These are phyloP conservation scores for Raffaelea deltoideospora DNA, from an alignment of 2,329 filamentous ascomycete genomes.

Conservation along the genomic window DNA sequence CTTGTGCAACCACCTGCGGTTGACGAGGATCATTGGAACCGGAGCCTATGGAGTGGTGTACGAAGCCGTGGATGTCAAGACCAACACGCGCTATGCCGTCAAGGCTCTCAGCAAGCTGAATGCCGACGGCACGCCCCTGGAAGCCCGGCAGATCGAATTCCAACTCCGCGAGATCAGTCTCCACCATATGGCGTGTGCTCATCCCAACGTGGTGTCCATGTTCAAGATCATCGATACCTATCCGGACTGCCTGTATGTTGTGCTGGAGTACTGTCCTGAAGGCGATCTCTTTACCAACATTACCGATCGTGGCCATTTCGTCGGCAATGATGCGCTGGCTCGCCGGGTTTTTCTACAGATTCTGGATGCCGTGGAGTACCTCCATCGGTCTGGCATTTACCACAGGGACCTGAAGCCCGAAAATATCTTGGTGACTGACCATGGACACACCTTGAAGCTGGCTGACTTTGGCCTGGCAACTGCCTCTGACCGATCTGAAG, in stretches of 20 bases:
- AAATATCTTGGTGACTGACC: constrained; percentile 86
- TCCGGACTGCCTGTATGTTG: constrained; percentile 84
- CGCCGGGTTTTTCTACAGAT: constrained; percentile 87
- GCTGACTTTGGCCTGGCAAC: constrained; percentile 96
- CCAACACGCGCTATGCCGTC: constrained; percentile 73
- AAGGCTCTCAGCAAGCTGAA: constrained; percentile 94
- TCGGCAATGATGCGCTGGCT: constrained; percentile 80
- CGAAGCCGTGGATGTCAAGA: constrained; percentile 70
- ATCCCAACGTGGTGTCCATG: constrained; percentile 88
- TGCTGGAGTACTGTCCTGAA: constrained; percentile 93
- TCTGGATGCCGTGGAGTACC: constrained; percentile 89
- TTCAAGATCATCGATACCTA: constrained; percentile 88
- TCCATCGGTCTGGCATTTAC: constrained; percentile 86
- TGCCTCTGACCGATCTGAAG: constrained; percentile 65
- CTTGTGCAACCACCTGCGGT: constrained; percentile 67
- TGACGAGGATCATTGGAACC: constrained; percentile 75
- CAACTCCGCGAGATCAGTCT: constrained; percentile 87
- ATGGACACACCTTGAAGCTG: constrained; percentile 81
- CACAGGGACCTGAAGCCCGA: constrained; percentile 96
- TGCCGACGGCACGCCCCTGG: constrained; percentile 52
- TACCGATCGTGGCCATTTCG: constrained; percentile 84
- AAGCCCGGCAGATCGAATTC: constrained; percentile 74
- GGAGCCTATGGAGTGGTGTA: constrained; percentile 97
- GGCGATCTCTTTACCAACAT: constrained; percentile 96
- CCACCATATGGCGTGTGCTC: constrained; percentile 76